These are phyloP conservation scores for Cynara cardunculus DNA, from an alignment of 129 eudicot genomes.

Conservation along the genomic window DNA sequence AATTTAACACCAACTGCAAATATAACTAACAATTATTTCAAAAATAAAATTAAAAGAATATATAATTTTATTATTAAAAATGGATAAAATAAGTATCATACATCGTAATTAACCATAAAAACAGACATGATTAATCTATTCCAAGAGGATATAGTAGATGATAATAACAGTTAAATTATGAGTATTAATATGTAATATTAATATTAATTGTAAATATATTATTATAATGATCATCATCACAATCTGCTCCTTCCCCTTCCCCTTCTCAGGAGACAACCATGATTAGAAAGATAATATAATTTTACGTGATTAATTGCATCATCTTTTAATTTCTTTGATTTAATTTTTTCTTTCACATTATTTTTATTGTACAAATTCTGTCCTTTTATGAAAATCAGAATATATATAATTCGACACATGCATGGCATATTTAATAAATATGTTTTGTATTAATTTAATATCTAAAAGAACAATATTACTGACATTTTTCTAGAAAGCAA, in stretches of 20 bases:
- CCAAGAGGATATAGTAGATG: too few species aligned
- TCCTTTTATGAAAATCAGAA: neutral
- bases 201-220: neutral
- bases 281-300: slow-evolving; percentile 1
- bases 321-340: neutral
- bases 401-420: too few species aligned
- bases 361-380: neutral
- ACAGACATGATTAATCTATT: too few species aligned
- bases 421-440: too few species aligned
- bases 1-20: neutral
- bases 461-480: too few species aligned
- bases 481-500: too few species aligned
- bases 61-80: too few species aligned
- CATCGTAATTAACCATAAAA: too few species aligned
- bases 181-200: neutral
- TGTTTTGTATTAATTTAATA: too few species aligned
- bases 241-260: slow-evolving; percentile 17
- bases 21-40: too few species aligned
- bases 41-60: too few species aligned
- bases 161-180: neutral
- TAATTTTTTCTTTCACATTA: neutral
- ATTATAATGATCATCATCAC: slow-evolving; percentile 3
- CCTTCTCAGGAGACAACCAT: slow-evolving; percentile 22
- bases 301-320: neutral
- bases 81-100: too few species aligned